These are phyloP conservation scores for Lentinula sp. DNA, from an alignment of 768 basidiomycete species.

Conservation along the genomic window DNA sequence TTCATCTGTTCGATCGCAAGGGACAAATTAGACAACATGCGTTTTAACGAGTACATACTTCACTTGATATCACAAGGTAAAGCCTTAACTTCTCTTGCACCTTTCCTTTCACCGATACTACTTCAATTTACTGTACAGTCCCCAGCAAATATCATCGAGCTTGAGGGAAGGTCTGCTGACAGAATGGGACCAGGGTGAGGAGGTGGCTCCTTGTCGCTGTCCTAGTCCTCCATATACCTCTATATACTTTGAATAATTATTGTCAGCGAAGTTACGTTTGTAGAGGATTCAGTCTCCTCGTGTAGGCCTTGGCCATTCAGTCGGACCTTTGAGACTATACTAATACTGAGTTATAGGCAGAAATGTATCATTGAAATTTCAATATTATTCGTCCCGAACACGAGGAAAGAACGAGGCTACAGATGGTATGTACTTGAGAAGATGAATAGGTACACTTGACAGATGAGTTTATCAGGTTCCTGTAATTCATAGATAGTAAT, in stretches of 20 bases:
- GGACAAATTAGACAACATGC: constrained; percentile 37
- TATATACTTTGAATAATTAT: too few species aligned
- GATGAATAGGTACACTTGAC: background rate
- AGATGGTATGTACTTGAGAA: background rate
- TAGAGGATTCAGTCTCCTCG: too few species aligned
- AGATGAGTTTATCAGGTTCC: background rate
- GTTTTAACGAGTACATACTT: background rate
- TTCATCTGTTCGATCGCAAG: constrained; percentile 80
- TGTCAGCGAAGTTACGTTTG: too few species aligned
- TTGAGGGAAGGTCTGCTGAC: background rate
- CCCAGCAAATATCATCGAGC: background rate
- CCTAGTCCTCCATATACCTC: background rate
- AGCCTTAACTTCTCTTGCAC: constrained; percentile 78
- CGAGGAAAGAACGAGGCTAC: background rate
- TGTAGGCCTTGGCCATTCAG: too few species aligned
- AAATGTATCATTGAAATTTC: background rate
- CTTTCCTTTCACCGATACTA: constrained; percentile 60
- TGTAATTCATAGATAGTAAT: background rate
- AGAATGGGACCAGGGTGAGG: background rate
- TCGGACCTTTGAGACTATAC: too few species aligned
- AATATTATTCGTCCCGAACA: background rate
- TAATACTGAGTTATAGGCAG: too few species aligned
- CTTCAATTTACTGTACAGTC: constrained; percentile 36
- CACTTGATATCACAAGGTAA: constrained; percentile 40
- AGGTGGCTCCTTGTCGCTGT: background rate